These are phyloP conservation scores for Gastrolobium villosum DNA, from an alignment of 306 rosid genomes.

Conservation along the genomic window DNA sequence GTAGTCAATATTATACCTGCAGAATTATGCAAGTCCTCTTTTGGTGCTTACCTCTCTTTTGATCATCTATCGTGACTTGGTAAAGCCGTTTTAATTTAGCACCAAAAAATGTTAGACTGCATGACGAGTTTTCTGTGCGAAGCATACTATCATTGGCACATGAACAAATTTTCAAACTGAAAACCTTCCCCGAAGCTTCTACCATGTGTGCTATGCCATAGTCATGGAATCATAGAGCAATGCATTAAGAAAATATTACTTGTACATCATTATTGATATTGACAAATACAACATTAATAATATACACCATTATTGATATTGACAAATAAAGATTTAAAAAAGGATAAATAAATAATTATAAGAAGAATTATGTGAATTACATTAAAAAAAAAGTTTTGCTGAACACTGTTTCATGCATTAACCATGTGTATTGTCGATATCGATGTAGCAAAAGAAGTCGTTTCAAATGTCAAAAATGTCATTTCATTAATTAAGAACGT, in stretches of 20 bases:
- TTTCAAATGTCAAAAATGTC: slow-evolving; percentile 40
- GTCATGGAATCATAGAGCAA: neutral
- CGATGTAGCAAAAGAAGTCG: slow-evolving; percentile 1
- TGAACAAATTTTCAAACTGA: neutral
- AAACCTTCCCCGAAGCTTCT: neutral
- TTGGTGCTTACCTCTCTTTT: slow-evolving; percentile 12
- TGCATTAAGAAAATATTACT: neutral
- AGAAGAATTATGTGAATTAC: no score
- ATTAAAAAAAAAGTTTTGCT: no score
- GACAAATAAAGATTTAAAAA: no score
- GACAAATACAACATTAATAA: no score
- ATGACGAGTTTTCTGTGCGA: neutral
- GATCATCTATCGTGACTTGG: slow-evolving; percentile 32
- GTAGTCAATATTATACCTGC: slow-evolving; percentile 47
- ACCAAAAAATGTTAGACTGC: neutral
- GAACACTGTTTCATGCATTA: neutral
- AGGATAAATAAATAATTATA: no score
- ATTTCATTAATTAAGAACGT: slow-evolving; percentile 39
- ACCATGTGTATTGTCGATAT: neutral
- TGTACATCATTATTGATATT: no score
- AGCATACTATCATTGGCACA: neutral
- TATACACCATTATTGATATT: no score
- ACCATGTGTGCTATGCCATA: neutral
- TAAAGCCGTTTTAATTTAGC: neutral
- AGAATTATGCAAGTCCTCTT: slow-evolving; percentile 34